Base-by-base conservation (phyloP, 805 yeast species). In the Pichia californica region DNA sequence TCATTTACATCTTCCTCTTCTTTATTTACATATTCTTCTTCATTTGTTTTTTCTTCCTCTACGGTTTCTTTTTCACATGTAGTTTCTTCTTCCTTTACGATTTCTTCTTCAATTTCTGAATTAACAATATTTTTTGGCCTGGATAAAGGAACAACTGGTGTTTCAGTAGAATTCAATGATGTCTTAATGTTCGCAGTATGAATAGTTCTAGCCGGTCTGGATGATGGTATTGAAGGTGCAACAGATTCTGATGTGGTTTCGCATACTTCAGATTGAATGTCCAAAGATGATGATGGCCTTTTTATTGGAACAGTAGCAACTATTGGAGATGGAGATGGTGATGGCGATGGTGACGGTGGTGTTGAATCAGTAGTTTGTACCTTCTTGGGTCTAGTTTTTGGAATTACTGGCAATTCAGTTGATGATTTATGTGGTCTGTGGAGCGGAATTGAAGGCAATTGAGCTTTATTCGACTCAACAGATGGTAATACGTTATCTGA, bases 51-150 rank as follows among this genome's bases (percentile, higher is more conserved):
- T 15, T 21, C 28, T 27, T 29, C 9, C 21, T 41, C 14, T 23
- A 3, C 30, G 5, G 10, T 23, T 31, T 26, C 36, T 7, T 38
- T 26, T 29, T 32, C 19, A 5, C n/a, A n/a, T n/a, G n/a, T n/a
- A n/a, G n/a, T n/a, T n/a, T 27, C 30, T 20, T 20, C 36, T 18
- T 19, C 16, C 2, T 25, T 14, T 7, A 2, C 40, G 8, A 18
- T 18, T n/a, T 20, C 15, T 5, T 19, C 20, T 23, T 7, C 14
- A 10, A 4, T 6, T 3, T 10, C n/a, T n/a, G n/a, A n/a, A n/a
- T n/a, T n/a, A n/a, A n/a, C n/a, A n/a, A n/a, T n/a, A n/a, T n/a
- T 16, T 15, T 16, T 25, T 19, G 57, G 56, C 38, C 56, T 46
- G n/a, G 44, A 36, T 8, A 45, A 38, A 18, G 56, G 58, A 16